Conservation (phyloP, 164 flowering plant species). For the Macadamia integrifolia region DNA sequence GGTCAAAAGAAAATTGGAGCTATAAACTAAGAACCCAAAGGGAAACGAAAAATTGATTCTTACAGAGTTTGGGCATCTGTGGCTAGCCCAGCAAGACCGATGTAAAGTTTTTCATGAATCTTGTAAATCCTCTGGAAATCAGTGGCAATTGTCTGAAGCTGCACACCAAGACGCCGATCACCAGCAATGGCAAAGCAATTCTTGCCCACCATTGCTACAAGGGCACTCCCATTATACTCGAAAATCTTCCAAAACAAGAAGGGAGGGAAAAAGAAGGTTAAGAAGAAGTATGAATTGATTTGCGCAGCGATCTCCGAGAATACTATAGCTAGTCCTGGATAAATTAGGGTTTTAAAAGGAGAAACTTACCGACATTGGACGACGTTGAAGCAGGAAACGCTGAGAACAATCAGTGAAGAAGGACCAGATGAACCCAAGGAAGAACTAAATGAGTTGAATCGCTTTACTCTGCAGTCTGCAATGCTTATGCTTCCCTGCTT, state of each 20-base stretch:
- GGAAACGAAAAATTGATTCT: neutral
- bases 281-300: neutral
- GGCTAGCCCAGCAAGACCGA: slow-evolving; percentile 89
- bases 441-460: too few species aligned
- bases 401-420: too few species aligned
- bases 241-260: slow-evolving; percentile 46
- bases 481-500: too few species aligned
- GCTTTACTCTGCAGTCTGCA: too few species aligned
- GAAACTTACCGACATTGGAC: slow-evolving; percentile 7
- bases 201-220: slow-evolving; percentile 97
- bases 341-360: neutral
- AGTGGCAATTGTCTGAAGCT: slow-evolving; percentile 92
- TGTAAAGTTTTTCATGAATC: slow-evolving; percentile 66
- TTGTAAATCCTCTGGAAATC: slow-evolving; percentile 73
- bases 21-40: neutral
- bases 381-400: too few species aligned
- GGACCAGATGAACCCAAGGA: too few species aligned
- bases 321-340: neutral
- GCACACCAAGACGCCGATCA: slow-evolving; percentile 90
- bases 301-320: too few species aligned
- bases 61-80: slow-evolving; percentile 93
- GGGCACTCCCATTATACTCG: slow-evolving; percentile 96
- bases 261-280: neutral
- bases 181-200: slow-evolving; percentile 94
- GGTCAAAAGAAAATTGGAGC: neutral